phyloP scores from a whole-genome alignment of 148 eudicot species.

The Oxyria digyna region DNA sequence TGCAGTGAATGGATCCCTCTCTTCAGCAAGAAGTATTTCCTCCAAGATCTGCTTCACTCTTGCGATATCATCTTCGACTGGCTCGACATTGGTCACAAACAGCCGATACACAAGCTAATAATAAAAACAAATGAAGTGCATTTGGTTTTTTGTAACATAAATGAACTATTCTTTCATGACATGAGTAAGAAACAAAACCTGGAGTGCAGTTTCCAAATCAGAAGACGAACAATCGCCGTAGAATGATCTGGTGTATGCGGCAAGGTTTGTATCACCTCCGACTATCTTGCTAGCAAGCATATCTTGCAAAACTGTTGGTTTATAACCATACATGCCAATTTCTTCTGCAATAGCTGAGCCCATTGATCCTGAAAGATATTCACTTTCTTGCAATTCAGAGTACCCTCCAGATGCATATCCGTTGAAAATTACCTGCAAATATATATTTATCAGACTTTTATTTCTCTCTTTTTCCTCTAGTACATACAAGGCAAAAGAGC shows the following conservation, averaged over 20 bases:
- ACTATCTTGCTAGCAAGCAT: slow-evolving; percentile 92
- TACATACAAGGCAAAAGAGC: too few relatives aligned
- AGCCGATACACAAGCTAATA: slow-evolving; percentile 75
- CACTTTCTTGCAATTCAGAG: slow-evolving; percentile 69
- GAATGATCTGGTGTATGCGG: slow-evolving; percentile 70
- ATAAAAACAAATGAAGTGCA: background rate
- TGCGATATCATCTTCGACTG: slow-evolving; percentile 58
- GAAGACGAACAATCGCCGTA: slow-evolving; percentile 84
- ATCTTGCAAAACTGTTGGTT: slow-evolving; percentile 60
- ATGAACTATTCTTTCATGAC: too few relatives aligned
- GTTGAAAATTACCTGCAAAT: slow-evolving; percentile 66
- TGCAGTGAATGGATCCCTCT: slow-evolving; percentile 73
- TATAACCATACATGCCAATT: slow-evolving; percentile 78
- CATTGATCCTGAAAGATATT: slow-evolving; percentile 55
- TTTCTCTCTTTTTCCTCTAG: too few relatives aligned
- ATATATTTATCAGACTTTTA: too few relatives aligned
- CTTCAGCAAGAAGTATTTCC: slow-evolving; percentile 58
- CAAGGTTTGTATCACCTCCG: slow-evolving; percentile 56
- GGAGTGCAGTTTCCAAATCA: slow-evolving; percentile 85
- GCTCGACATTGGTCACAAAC: slow-evolving; percentile 49
- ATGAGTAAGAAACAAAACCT: slow-evolving; percentile 32
- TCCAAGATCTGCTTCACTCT: slow-evolving; percentile 64
- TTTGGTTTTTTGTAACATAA: too few relatives aligned
- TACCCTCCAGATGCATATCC: slow-evolving; percentile 83
- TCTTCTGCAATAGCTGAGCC: slow-evolving; percentile 74